These are phyloP conservation scores for Gossypium herbaceum DNA, from an alignment of 345 rosid genomes.

Conservation along the genomic window DNA sequence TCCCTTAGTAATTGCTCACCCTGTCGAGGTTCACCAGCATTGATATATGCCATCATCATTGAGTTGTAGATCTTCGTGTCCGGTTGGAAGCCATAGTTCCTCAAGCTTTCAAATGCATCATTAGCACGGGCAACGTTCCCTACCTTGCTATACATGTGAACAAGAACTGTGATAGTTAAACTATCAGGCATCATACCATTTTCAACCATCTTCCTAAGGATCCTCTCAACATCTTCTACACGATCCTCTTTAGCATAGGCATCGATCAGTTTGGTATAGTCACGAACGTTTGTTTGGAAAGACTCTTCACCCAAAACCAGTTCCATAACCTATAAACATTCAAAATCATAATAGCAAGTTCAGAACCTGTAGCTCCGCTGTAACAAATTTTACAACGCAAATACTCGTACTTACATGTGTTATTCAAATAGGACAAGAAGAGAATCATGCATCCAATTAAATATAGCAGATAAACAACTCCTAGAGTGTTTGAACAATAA, in stretches of 20 bases:
- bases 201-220: constrained; percentile 63
- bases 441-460: background rate
- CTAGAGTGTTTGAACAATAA: background rate
- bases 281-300: constrained; percentile 52
- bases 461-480: background rate
- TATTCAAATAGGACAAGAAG: background rate
- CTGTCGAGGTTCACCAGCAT: constrained; percentile 48
- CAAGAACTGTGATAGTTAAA: constrained; percentile 41
- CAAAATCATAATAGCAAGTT: constrained; percentile 17
- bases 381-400: background rate
- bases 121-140: constrained; percentile 66
- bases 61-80: constrained; percentile 52
- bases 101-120: constrained; percentile 61
- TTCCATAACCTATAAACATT: constrained; percentile 61
- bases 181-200: constrained; percentile 62
- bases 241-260: constrained; percentile 52
- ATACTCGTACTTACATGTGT: background rate
- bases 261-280: constrained; percentile 69
- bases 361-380: background rate
- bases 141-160: constrained; percentile 68
- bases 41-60: constrained; percentile 72
- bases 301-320: constrained; percentile 55
- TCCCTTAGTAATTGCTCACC: constrained; percentile 51
- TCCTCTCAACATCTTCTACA: constrained; percentile 67
- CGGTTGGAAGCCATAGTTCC: constrained; percentile 57